phyloP scores from a whole-genome alignment of 306 rosid genomes.

The Vachellia collinsii region DNA sequence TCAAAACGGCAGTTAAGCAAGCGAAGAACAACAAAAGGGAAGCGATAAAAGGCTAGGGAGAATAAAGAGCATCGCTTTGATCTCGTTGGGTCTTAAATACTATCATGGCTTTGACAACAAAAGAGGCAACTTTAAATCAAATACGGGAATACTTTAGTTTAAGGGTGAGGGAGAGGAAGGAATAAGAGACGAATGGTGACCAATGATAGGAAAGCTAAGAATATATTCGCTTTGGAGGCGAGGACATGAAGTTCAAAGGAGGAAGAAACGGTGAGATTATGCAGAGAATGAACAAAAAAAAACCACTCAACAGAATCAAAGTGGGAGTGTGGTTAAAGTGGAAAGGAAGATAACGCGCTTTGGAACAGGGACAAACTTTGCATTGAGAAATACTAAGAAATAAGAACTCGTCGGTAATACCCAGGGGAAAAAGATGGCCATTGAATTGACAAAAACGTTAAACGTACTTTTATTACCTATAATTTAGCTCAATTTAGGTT shows the following conservation, averaged over 20 bases:
- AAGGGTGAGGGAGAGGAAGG: not conserved
- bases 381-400: not conserved
- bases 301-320: not conserved
- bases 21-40: conserved; percentile 29
- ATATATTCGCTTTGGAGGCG: conserved; percentile 51
- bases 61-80: conserved; percentile 38
- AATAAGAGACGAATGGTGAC: conserved; percentile 46
- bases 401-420: not conserved
- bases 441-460: conserved; percentile 7
- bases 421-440: not conserved
- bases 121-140: conserved; percentile 31
- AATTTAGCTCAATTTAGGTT: too few relatives aligned
- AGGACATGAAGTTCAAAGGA: conserved; percentile 32
- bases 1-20: conserved; percentile 22
- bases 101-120: conserved; percentile 29
- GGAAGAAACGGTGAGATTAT: not conserved
- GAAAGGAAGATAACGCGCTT: not conserved
- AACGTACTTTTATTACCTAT: too few relatives aligned
- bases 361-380: not conserved
- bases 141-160: conserved; percentile 35
- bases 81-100: conserved; percentile 35
- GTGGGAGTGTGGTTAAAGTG: not conserved
- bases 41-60: conserved; percentile 24
- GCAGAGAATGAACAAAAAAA: conserved; percentile 24
- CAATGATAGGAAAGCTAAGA: conserved; percentile 48